Evolutionary conservation across 306 rosid genomes (phyloP).

Genomic region (Adenanthera pavonina): DNA sequence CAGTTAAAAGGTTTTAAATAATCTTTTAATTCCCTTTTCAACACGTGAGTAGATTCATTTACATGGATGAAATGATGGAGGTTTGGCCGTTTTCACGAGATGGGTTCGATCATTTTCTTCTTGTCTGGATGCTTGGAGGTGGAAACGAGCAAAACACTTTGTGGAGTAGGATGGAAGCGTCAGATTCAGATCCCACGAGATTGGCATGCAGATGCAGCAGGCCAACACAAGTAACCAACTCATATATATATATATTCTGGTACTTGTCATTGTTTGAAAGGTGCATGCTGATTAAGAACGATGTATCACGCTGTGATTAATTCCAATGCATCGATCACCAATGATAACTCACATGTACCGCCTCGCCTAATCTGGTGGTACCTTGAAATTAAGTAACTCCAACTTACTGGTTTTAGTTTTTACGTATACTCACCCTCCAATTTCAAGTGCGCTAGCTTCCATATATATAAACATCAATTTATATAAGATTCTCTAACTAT

Average conservation of each 20-base stretch:
- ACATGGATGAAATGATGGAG: too few species aligned
- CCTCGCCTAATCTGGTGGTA: too few species aligned
- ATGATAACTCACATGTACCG: too few species aligned
- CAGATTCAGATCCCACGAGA: background rate
- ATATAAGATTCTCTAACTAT: constrained; percentile 17
- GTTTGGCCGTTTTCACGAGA: too few species aligned
- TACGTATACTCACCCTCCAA: background rate
- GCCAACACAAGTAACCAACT: background rate
- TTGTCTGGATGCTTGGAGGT: too few species aligned
- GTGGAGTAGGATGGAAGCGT: background rate
- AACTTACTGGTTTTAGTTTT: too few species aligned
- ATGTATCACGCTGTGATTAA: background rate
- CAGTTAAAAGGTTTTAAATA: too few species aligned
- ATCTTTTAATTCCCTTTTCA: too few species aligned
- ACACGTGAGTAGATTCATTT: too few species aligned
- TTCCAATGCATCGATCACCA: background rate
- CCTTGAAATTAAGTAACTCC: too few species aligned
- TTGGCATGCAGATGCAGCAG: background rate
- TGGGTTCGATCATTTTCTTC: too few species aligned
- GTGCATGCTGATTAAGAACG: background rate
- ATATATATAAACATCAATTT: constrained; percentile 16
- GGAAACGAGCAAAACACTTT: too few species aligned
- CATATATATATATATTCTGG: background rate
- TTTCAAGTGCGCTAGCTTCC: constrained; percentile 7
- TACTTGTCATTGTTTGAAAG: background rate